Conservation (phyloP, 2,329 filamentous ascomycete genomes). For the Hypoxylon sp. region DNA sequence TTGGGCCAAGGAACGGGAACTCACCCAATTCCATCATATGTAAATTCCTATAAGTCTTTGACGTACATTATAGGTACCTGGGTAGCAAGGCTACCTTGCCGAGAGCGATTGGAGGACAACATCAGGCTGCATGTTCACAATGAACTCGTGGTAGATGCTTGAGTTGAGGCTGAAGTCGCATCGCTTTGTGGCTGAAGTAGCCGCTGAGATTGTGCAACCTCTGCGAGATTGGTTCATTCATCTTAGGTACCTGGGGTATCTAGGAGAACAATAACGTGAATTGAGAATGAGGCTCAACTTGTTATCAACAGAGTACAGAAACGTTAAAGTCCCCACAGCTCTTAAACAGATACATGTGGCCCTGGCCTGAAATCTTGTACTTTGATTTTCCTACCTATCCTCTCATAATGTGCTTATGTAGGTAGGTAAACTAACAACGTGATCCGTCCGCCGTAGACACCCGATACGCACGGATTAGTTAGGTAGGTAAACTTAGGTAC, state of each 20-base stretch:
- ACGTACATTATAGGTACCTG: neutral
- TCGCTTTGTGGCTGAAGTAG: slow-evolving; percentile 3
- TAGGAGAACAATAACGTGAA: too few relatives aligned
- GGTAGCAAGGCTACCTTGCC: neutral
- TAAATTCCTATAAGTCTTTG: neutral
- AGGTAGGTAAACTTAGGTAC: neutral
- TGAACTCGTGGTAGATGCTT: neutral
- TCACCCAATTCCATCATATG: slow-evolving; percentile 11
- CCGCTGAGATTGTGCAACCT: neutral
- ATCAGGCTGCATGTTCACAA: neutral
- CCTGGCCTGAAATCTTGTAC: neutral
- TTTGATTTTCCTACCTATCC: neutral
- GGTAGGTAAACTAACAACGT: slow-evolving; percentile 13
- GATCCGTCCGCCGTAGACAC: slow-evolving; percentile 9
- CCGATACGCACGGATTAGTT: neutral
- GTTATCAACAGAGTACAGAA: too few relatives aligned
- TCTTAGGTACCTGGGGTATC: too few relatives aligned
- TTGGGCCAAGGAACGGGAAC: slow-evolving; percentile 2
- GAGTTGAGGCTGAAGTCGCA: slow-evolving; percentile 9
- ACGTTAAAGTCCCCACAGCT: too few relatives aligned
- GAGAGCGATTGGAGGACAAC: neutral
- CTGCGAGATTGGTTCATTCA: neutral
- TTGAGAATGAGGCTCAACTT: too few relatives aligned
- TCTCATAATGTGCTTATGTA: neutral
- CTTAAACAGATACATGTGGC: neutral